Conservation (phyloP, 495 filamentous ascomycete species). For the Peziza echinospora region DNA sequence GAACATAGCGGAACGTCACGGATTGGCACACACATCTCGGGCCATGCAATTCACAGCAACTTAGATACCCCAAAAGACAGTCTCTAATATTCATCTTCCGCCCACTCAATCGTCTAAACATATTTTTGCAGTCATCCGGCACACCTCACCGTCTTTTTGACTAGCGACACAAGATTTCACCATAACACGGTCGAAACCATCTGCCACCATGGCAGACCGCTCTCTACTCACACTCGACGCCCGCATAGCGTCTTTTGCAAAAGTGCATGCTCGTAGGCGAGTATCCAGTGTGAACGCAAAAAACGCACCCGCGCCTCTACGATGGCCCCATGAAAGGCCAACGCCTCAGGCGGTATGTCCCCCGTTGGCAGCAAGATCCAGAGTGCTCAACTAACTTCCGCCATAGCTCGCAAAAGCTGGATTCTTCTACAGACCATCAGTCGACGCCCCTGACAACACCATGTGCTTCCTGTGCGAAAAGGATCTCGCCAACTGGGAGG, state of each 20-base stretch:
- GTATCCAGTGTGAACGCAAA: background rate
- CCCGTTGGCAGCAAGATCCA: background rate
- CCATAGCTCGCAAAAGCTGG: conserved; percentile 65
- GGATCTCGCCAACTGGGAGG: conserved; percentile 73
- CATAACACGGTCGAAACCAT: no score
- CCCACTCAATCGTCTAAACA: no score
- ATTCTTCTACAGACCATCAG: conserved; percentile 64
- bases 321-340: conserved; percentile 15
- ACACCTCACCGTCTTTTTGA: no score
- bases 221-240: no score
- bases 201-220: no score
- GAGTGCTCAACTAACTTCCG: background rate
- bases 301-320: conserved; percentile 2
- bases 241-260: conserved; percentile 14
- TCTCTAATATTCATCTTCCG: no score
- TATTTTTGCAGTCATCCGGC: no score
- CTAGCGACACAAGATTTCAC: no score
- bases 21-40: no score
- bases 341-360: conserved; percentile 6
- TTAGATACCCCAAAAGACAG: no score
- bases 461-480: conserved; percentile 67
- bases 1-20: no score
- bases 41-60: no score
- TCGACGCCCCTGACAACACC: conserved; percentile 61
- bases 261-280: conserved; percentile 5